Percentiles rank a stretch among this genome's conserved stretches.
Conservation (phyloP, 495 filamentous ascomycete species). For the Daldinia childiae region DNA sequence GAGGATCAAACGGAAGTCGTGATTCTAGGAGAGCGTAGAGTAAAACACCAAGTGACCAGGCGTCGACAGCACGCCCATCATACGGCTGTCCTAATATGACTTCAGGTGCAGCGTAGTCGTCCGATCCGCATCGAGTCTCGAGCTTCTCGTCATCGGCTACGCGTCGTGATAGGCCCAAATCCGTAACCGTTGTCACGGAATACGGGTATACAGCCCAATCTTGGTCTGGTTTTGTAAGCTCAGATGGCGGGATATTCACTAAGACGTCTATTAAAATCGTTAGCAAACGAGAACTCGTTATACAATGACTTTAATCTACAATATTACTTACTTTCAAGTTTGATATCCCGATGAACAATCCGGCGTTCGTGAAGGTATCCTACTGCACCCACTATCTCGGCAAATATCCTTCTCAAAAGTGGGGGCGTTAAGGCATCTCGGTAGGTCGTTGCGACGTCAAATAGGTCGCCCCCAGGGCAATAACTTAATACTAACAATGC, state of each 20-base stretch:
- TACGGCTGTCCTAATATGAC: constrained; percentile 95
- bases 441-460: constrained; percentile 83
- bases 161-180: constrained; percentile 87
- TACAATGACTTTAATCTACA: neutral
- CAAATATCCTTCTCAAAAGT: constrained; percentile 85
- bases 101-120: constrained; percentile 97
- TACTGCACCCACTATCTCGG: constrained; percentile 86
- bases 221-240: constrained; percentile 52
- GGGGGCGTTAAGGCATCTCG: constrained; percentile 69
- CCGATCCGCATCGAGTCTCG: constrained; percentile 89
- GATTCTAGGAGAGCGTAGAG: constrained; percentile 94
- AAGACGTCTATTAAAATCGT: constrained; percentile 74
- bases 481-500: constrained; percentile 89
- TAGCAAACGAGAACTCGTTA: constrained; percentile 24
- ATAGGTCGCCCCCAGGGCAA: constrained; percentile 92
- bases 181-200: constrained; percentile 86
- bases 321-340: constrained; percentile 85
- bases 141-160: constrained; percentile 82
- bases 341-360: constrained; percentile 97
- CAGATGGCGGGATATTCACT: constrained; percentile 75
- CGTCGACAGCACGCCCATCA: constrained; percentile 90
- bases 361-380: constrained; percentile 82
- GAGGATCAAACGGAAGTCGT: constrained; percentile 88
- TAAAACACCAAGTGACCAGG: constrained; percentile 93
- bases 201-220: constrained; percentile 79